These are phyloP conservation scores for Gossypium aridum DNA, from an alignment of 441 rosid genomes.

Conservation along the genomic window DNA sequence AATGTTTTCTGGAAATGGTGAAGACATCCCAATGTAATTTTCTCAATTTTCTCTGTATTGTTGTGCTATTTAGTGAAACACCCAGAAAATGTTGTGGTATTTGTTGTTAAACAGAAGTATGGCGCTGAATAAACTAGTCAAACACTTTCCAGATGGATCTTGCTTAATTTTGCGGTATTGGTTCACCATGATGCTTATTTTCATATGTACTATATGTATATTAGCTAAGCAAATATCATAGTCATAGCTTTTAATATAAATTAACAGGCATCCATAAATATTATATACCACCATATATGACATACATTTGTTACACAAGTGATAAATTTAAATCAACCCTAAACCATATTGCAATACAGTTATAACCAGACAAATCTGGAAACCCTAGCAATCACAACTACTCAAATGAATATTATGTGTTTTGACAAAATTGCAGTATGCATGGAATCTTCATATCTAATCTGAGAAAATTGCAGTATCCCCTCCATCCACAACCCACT, in stretches of 20 bases:
- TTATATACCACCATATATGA: background rate
- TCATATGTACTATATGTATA: background rate
- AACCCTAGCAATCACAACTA: background rate
- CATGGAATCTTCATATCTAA: background rate
- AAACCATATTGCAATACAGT: background rate
- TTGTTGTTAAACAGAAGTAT: background rate
- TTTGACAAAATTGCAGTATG: slow-evolving; percentile 1
- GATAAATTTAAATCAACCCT: background rate
- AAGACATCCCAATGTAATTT: slow-evolving; percentile 22
- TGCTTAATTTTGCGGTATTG: background rate
- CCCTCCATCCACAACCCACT: background rate
- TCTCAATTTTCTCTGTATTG: background rate
- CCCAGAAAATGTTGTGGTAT: background rate
- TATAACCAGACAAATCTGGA: background rate
- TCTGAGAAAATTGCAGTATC: background rate
- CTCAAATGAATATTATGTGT: background rate
- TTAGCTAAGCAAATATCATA: background rate
- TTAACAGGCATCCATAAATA: background rate
- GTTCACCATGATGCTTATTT: background rate
- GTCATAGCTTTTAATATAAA: background rate
- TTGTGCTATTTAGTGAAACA: background rate
- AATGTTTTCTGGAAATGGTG: slow-evolving; percentile 99
- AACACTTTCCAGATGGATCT: background rate
- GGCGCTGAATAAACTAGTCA: background rate
- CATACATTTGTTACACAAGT: background rate